Conservation (phyloP, 148 eudicot species). For the Chenopodium quinoa region DNA sequence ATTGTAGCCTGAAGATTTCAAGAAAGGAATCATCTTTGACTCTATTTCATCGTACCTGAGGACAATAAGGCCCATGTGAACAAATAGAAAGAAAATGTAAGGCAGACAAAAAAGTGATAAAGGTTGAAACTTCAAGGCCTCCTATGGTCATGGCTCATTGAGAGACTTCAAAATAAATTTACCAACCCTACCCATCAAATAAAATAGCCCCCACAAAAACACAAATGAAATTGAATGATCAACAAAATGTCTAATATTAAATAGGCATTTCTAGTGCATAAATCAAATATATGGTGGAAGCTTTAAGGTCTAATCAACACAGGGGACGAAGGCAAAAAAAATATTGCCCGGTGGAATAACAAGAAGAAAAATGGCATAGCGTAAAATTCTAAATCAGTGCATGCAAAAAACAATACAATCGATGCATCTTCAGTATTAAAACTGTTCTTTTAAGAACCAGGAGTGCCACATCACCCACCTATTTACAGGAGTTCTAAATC, state of each 20-base stretch:
- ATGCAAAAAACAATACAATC: too few species aligned
- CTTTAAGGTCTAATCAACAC: neutral
- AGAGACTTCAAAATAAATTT: neutral
- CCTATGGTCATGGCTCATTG: neutral
- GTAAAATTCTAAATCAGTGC: too few species aligned
- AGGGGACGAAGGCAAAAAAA: neutral
- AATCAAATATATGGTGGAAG: neutral
- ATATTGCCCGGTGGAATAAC: too few species aligned
- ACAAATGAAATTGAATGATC: too few species aligned
- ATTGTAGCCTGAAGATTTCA: constrained; percentile 78
- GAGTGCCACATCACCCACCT: too few species aligned
- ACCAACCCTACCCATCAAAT: neutral
- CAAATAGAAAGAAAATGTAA: neutral
- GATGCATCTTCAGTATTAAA: too few species aligned
- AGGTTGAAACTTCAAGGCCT: neutral
- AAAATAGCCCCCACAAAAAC: neutral
- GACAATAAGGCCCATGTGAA: neutral
- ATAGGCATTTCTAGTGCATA: neutral
- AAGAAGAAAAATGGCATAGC: too few species aligned
- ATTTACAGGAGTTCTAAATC: too few species aligned
- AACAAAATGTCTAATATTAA: too few species aligned
- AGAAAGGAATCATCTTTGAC: constrained; percentile 80
- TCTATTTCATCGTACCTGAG: constrained; percentile 85
- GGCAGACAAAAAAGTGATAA: neutral
- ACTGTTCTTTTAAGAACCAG: too few species aligned